A percentile compares a stretch with the other conserved stretches of the same genome.
These are phyloP conservation scores for Camelina hispida DNA, from an alignment of 345 rosid genomes.

Conservation along the genomic window DNA sequence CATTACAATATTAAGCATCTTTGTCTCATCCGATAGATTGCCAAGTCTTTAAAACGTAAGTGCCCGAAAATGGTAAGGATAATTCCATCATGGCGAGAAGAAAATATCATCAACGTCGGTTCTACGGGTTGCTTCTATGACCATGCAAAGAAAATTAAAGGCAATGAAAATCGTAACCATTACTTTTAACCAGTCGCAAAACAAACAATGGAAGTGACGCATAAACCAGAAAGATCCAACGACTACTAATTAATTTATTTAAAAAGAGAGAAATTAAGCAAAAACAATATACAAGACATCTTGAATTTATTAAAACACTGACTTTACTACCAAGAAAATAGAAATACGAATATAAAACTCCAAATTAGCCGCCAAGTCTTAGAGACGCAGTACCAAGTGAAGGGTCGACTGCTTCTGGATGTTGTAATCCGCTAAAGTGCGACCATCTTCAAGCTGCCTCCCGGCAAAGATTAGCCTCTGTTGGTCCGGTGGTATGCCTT, in stretches of 20 bases:
- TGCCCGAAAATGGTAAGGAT: too few species aligned
- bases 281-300: neutral
- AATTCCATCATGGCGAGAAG: neutral
- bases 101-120: neutral
- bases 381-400: neutral
- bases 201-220: neutral
- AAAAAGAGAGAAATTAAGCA: neutral
- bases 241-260: neutral
- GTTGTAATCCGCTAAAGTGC: neutral
- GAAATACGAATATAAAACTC: neutral
- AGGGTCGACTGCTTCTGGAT: neutral
- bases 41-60: too few species aligned
- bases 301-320: neutral
- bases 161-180: neutral
- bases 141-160: neutral
- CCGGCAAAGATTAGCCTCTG: neutral
- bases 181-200: neutral
- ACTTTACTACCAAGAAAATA: neutral
- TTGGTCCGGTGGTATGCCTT: neutral
- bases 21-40: too few species aligned
- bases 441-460: neutral
- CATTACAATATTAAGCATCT: too few species aligned
- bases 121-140: too few species aligned
- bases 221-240: neutral
- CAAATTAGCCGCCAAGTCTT: conserved; percentile 1